Percentiles rank a stretch among this genome's conserved stretches.
Evolutionary conservation across 2,329 filamentous ascomycete genomes (phyloP).

Genomic region (Curvularia lunata): DNA sequence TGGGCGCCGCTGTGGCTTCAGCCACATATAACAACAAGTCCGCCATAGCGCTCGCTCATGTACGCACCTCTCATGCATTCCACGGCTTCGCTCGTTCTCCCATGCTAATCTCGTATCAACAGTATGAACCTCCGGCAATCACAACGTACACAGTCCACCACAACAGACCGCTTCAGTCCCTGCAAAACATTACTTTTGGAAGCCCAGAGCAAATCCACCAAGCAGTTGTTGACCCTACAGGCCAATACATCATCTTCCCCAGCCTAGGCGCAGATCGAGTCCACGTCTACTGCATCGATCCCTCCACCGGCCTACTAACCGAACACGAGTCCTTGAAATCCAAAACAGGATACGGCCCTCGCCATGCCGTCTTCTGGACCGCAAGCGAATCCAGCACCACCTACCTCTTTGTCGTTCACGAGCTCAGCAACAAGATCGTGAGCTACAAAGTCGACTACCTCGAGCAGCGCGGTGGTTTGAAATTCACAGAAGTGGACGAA

Average conservation of each 20-base stretch:
- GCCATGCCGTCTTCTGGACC: conserved; percentile 66
- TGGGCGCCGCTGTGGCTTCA: conserved; percentile 51
- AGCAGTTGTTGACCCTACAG: conserved; percentile 69
- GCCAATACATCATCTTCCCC: conserved; percentile 66
- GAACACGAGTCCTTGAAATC: conserved; percentile 54
- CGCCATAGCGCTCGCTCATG: conserved; percentile 46
- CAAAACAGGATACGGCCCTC: conserved; percentile 65
- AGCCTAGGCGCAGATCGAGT: conserved; percentile 71
- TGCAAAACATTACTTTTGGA: conserved; percentile 54
- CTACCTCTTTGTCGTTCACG: conserved; percentile 67
- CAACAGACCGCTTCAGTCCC: conserved; percentile 18
- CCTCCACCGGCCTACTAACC: conserved; percentile 52
- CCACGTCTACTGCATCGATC: conserved; percentile 63
- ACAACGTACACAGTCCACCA: conserved; percentile 37
- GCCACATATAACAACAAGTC: conserved; percentile 52
- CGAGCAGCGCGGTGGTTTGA: conserved; percentile 44
- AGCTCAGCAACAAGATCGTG: conserved; percentile 64
- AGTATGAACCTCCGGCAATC: conserved; percentile 50
- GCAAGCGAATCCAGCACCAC: conserved; percentile 15
- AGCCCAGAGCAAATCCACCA: conserved; percentile 63
- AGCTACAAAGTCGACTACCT: conserved; percentile 64
- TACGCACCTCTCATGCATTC: conserved; percentile 5
- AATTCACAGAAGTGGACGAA: conserved; percentile 58
- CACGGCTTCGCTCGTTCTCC: not conserved
- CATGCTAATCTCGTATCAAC: conserved; percentile 22